phyloP scores from a whole-genome alignment of 31 red algal genomes.

The Odonthalia washingtoniensis region DNA sequence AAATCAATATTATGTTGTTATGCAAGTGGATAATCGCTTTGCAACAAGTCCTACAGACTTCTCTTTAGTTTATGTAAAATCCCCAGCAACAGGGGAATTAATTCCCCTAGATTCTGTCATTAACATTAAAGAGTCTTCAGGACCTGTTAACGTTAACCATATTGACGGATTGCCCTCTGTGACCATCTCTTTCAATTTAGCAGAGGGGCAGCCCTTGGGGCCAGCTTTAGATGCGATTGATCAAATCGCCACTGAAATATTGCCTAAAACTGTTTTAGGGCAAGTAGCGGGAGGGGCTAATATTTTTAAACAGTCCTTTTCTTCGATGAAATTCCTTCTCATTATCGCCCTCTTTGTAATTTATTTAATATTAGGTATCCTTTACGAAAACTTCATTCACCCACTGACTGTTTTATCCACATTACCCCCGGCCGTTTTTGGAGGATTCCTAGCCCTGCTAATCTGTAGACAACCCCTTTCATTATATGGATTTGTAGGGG shows the following conservation, averaged over 20 bases:
- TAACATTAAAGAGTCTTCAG: constrained; percentile 17
- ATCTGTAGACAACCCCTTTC: not conserved
- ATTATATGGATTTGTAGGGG: not conserved
- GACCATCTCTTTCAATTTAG: not conserved
- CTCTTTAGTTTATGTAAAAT: too few relatives aligned
- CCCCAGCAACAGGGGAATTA: constrained; percentile 4
- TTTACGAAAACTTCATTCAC: constrained; percentile 4
- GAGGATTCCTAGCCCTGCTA: not conserved
- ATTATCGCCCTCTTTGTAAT: constrained; percentile 5
- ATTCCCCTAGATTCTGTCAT: not conserved
- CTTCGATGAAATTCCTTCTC: constrained; percentile 6
- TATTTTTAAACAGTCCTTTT: not conserved
- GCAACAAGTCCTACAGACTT: too few relatives aligned
- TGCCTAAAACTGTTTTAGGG: not conserved
- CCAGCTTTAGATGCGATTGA: not conserved
- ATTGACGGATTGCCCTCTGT: not conserved
- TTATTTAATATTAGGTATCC: constrained; percentile 18
- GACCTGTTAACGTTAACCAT: constrained; percentile 5
- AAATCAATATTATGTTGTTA: too few relatives aligned
- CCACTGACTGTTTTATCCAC: constrained; percentile 7
- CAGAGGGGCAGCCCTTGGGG: not conserved
- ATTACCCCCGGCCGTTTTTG: constrained; percentile 15
- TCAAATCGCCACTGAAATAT: not conserved
- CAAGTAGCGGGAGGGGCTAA: not conserved
- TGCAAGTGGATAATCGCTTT: too few relatives aligned